These are phyloP conservation scores for Calcarisporium arbuscula DNA, from an alignment of 2,329 filamentous ascomycete genomes.

Conservation along the genomic window DNA sequence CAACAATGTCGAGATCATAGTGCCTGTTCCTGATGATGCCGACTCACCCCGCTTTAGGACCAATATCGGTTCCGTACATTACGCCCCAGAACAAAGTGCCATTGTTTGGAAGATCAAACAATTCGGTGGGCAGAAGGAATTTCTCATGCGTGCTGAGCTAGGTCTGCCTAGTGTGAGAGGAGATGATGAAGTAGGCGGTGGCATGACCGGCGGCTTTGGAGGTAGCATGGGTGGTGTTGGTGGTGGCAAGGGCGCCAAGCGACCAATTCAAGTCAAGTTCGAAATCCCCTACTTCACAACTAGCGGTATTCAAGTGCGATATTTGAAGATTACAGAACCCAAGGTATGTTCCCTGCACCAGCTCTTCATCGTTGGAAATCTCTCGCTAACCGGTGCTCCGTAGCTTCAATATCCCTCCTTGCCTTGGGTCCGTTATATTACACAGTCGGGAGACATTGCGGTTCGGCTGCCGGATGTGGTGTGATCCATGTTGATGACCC, in stretches of 20 bases:
- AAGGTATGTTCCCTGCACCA: constrained; percentile 62
- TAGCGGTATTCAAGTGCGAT: constrained; percentile 94
- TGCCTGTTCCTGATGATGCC: constrained; percentile 94
- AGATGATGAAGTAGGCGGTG: constrained; percentile 90
- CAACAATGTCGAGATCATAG: constrained; percentile 97
- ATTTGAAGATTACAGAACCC: constrained; percentile 97
- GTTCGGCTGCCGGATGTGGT: constrained; percentile 88
- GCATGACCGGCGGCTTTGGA: constrained; percentile 96
- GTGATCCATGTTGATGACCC: no score
- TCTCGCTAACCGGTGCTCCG: constrained; percentile 2
- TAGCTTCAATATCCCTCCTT: constrained; percentile 96
- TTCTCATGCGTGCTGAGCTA: constrained; percentile 95
- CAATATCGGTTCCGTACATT: constrained; percentile 95
- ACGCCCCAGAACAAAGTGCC: constrained; percentile 92
- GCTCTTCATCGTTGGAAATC: neutral
- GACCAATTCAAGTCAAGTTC: constrained; percentile 98
- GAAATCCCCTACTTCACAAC: constrained; percentile 99
- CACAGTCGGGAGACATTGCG: constrained; percentile 93
- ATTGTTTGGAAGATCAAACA: constrained; percentile 99
- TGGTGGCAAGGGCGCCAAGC: constrained; percentile 79
- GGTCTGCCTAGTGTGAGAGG: constrained; percentile 90
- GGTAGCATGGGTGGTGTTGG: constrained; percentile 91
- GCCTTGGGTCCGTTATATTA: constrained; percentile 98
- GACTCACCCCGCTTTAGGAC: constrained; percentile 94
- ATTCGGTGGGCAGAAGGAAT: constrained; percentile 97